Base-by-base conservation (phyloP, 257 asterid genomes). In the Solanum sejunctum region DNA sequence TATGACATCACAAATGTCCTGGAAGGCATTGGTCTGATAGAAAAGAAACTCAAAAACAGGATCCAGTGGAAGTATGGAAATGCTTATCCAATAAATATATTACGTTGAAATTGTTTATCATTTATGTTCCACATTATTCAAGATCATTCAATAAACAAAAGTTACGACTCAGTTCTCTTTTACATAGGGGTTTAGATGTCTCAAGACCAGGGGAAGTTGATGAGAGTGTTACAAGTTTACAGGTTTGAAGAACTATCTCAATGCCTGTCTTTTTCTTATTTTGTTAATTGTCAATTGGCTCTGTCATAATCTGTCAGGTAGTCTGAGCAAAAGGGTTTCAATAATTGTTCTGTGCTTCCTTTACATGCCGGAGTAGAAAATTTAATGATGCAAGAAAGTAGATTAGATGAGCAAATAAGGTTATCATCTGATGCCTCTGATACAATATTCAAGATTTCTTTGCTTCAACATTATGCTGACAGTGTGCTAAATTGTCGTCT, bases 1-100 rank as follows among this genome's bases (percentile, higher is more conserved):
- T 95, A 95, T 87, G 99, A 95, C 88, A 95, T 97, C 88, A 97
- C 99, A 85, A 94, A 95, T 90, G 98, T 94, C 85, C 97, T 97
- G 85, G 98, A 94, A 92, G 99, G 98, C 91, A 90, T 93, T 88
- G 99, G 99, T 66, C 96, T 97, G 82, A 94, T 95, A 86, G 99
- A 97, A 80, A 97, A 95, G 94, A 97, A 92, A 88, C 92, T 93
- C 87, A 97, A 95, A 89, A 94, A 95, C 93, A 92, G 95, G 88
- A 95, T 97, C 57, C 98, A 95, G 86, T 97, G 99, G 99, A 97
- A 95, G 99, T 97, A 97, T 82, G 98, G 75, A 77, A 86, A 56
- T 54, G 67, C 67, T 54, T 83, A 70, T 67, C 85, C 60, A 49
- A 83, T 83, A 69, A 60, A 43, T 60, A 81, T 11, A 8, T 26